A percentile compares a stretch with the other conserved stretches of the same genome.
These are phyloP conservation scores for Fraxinus sp. DNA, from an alignment of 305 asterid genomes.

Conservation along the genomic window DNA sequence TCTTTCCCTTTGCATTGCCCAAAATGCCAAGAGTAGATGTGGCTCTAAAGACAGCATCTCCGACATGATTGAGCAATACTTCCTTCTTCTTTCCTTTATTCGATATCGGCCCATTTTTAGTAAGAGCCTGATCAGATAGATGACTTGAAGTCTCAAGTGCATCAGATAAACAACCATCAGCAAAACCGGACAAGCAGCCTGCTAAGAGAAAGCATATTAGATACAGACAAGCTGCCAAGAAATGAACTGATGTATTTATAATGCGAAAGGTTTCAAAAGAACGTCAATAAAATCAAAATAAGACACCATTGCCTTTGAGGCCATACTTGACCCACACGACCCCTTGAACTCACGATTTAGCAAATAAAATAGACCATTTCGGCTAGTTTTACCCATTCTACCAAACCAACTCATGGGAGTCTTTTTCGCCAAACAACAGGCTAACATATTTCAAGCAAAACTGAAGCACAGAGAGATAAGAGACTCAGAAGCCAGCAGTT, in stretches of 20 bases:
- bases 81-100: constrained; percentile 88
- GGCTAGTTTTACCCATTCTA: background rate
- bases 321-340: background rate
- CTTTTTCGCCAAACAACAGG: background rate
- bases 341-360: background rate
- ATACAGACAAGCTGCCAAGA: constrained; percentile 18
- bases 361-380: background rate
- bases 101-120: constrained; percentile 61
- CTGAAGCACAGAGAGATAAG: background rate
- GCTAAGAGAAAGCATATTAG: constrained; percentile 21
- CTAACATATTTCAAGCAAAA: background rate
- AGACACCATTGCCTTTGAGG: background rate
- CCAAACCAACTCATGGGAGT: background rate
- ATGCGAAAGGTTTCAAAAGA: background rate
- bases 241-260: background rate
- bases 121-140: constrained; percentile 48
- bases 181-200: constrained; percentile 30
- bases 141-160: constrained; percentile 40
- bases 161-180: constrained; percentile 38
- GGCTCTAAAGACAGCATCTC: constrained; percentile 48
- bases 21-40: constrained; percentile 50
- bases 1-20: constrained; percentile 82
- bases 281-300: background rate
- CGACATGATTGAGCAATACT: constrained; percentile 71
- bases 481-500: background rate